phyloP scores from a whole-genome alignment of 306 rosid genomes.

The Malus asiatica region DNA sequence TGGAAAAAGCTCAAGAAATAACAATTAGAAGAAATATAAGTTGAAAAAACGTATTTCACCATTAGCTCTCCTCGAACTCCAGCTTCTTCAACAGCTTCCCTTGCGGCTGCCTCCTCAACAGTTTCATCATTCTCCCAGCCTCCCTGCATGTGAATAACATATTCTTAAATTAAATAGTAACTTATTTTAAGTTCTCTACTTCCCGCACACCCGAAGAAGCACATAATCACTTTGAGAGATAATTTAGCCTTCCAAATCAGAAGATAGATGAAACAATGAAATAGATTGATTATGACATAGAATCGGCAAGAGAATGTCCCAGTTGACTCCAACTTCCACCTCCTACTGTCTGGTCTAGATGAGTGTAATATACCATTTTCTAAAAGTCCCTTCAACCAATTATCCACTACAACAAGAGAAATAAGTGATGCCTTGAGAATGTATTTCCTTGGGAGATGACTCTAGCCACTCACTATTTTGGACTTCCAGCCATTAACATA shows the following conservation, averaged over 20 bases:
- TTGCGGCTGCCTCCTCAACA: conserved; percentile 44
- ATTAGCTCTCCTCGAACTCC: conserved; percentile 57
- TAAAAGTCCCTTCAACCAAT: neutral
- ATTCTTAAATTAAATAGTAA: neutral
- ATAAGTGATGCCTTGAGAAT: neutral
- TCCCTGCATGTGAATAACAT: conserved; percentile 25
- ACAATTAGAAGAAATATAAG: neutral
- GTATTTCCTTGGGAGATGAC: neutral
- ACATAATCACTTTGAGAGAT: neutral
- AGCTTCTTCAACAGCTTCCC: conserved; percentile 56
- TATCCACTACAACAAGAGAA: neutral
- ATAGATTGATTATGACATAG: neutral
- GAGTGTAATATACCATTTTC: neutral
- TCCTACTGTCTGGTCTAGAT: neutral
- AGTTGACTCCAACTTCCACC: neutral
- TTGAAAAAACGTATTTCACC: conserved; percentile 24
- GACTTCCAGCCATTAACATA: neutral
- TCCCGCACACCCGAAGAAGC: neutral
- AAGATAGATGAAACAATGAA: no score
- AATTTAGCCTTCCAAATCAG: neutral
- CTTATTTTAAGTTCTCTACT: neutral
- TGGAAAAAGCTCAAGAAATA: neutral
- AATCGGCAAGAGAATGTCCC: neutral
- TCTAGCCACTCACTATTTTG: neutral
- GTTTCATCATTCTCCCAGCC: conserved; percentile 67